Evolutionary conservation across 345 rosid genomes (phyloP).

Genomic region (Geranium brycei): DNA sequence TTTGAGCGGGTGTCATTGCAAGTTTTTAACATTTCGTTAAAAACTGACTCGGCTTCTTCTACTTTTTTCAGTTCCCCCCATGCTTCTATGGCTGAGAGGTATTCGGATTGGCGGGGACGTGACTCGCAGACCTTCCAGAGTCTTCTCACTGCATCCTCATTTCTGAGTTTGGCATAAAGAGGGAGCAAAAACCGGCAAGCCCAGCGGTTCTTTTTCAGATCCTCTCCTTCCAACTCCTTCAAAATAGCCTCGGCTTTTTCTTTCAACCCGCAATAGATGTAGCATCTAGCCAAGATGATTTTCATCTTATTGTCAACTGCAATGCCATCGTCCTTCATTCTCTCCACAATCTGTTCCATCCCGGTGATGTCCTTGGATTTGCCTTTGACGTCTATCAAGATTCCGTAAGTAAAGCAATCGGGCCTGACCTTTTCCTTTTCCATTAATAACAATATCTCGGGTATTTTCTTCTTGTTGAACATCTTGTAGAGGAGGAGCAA

Average conservation of each 20-base stretch:
- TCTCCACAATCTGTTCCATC: conserved; percentile 74
- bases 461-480: conserved; percentile 66
- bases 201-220: conserved; percentile 43
- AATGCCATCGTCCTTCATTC: conserved; percentile 82
- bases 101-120: conserved; percentile 41
- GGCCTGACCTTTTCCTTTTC: conserved; percentile 87
- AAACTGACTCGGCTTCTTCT: conserved; percentile 68
- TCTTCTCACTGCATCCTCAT: conserved; percentile 60
- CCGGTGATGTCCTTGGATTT: conserved; percentile 56
- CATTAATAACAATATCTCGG: conserved; percentile 70
- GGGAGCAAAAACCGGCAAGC: conserved; percentile 46
- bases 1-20: conserved; percentile 35
- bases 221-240: conserved; percentile 79
- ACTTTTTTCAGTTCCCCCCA: conserved; percentile 63
- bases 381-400: conserved; percentile 74
- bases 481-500: conserved; percentile 81
- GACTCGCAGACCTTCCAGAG: conserved; percentile 68
- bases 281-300: conserved; percentile 55
- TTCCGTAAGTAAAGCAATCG: conserved; percentile 45
- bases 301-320: conserved; percentile 36
- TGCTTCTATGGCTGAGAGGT: conserved; percentile 62
- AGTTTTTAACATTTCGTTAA: conserved; percentile 26
- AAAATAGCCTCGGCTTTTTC: conserved; percentile 63
- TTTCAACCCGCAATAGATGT: conserved; percentile 41
- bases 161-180: conserved; percentile 63